Evolutionary conservation across 176 grass and related monocot species (phyloP).

Genomic region (Urochloa ruziziensis): DNA sequence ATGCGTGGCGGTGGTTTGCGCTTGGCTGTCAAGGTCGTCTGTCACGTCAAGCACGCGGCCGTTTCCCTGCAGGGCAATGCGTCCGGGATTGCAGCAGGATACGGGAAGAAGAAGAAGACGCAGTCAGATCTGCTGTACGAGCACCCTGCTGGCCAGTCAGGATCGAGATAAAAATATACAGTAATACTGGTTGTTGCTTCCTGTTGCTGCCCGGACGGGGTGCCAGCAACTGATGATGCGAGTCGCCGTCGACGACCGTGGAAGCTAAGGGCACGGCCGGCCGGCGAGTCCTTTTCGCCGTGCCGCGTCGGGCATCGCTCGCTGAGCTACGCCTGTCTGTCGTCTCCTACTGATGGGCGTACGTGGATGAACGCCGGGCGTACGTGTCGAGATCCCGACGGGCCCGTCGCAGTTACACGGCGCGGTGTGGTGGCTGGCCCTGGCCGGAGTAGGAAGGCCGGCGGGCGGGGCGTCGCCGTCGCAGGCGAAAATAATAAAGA

Average conservation of each 20-base stretch:
- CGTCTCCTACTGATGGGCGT: background rate
- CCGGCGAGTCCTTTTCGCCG: background rate
- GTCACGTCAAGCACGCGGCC: background rate
- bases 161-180: background rate
- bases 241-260: no score
- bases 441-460: no score
- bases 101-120: background rate
- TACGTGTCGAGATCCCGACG: background rate
- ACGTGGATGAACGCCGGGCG: background rate
- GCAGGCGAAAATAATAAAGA: background rate
- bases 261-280: no score
- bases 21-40: background rate
- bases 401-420: background rate
- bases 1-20: background rate
- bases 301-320: conserved; percentile 20
- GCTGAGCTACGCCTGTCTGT: background rate
- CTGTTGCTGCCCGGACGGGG: no score
- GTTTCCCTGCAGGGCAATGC: background rate
- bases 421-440: background rate
- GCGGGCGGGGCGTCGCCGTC: background rate
- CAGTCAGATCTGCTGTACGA: background rate
- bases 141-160: background rate
- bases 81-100: background rate
- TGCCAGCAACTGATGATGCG: no score
- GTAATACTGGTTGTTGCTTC: background rate